Base-by-base conservation (phyloP, 129 eudicot genomes). In the Tagetes patula region DNA sequence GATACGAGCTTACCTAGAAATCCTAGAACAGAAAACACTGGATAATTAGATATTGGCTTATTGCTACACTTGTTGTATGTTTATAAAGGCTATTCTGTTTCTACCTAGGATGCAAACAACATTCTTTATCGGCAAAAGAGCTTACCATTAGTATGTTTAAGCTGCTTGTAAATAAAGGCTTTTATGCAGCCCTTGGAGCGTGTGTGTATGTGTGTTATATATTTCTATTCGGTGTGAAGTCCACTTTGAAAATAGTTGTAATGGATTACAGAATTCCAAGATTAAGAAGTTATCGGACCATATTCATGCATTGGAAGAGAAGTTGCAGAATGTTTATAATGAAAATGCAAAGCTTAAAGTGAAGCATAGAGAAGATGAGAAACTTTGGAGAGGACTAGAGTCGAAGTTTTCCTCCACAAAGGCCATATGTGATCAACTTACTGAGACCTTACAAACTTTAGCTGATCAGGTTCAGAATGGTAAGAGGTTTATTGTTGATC, bases 331-430 rank as follows among this genome's bases (percentile, higher is more conserved):
- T 68, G 96, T 92, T 54, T 86, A 81, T 77, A 91, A 95, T 78
- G 97, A 95, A 81, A 95, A 91, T 83, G 91, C 99, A 38, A 86
- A 86, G 87, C 88, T 91, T 42, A 90, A 87, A 80, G 96, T 88
- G 86, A 90, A 78, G 91, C 91, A 85, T 71, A 85, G 87, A 80
- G 97, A 90, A 75, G 97, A 90, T 61, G 94, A 95, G 82, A 95
- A 91, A 82, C 97, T 90, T 14, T 90, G 96, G 97, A 83, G 70
- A 80, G 97, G 96, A 74, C 75, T 95, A 71, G 99, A 95, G 75
- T 95, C 96, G 14, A 91, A 95, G 77, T 90, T 95, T 67, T 83
- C 89, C 69, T 86, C 90, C 4, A 88, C 99, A 50, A 91, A 95
- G 86, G 82, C 94, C 58, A 73, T 84, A 69, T 95, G 96, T 70